These are phyloP conservation scores for Apiospora marii DNA, from an alignment of 2,329 filamentous ascomycete genomes.

Conservation along the genomic window DNA sequence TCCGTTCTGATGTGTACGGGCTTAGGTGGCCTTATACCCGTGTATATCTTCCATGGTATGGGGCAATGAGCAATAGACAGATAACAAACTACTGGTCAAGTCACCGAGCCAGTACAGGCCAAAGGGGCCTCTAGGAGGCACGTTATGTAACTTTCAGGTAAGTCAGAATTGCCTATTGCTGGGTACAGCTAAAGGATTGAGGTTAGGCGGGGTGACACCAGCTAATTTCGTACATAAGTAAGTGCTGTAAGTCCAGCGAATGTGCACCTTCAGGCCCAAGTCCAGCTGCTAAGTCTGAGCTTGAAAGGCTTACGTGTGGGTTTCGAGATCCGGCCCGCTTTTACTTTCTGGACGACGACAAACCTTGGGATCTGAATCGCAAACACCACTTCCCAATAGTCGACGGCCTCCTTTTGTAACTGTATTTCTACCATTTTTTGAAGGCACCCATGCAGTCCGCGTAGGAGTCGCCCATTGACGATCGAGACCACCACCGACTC, in stretches of 20 bases:
- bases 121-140: not conserved
- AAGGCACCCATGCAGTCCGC: not conserved
- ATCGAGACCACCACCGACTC: constrained; percentile 8
- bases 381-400: constrained; percentile 13
- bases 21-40: not conserved
- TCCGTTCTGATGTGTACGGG: not conserved
- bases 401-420: not conserved
- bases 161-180: constrained; percentile 3
- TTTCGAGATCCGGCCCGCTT: constrained; percentile 25
- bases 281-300: constrained; percentile 22
- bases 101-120: not conserved
- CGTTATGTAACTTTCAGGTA: constrained; percentile 14
- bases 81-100: not conserved
- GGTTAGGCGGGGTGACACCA: constrained; percentile 11
- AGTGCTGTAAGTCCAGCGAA: constrained; percentile 4
- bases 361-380: constrained; percentile 15
- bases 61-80: not conserved
- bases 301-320: constrained; percentile 36
- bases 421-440: not conserved
- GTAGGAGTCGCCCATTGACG: not conserved
- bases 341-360: constrained; percentile 22
- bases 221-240: constrained; percentile 7
- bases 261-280: not conserved
- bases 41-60: not conserved
- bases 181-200: not conserved